Evolutionary conservation across 768 basidiomycete species (phyloP), one percentile per base, ranked within the genome.

Genomic region (Rhizopogon sp.): DNA sequence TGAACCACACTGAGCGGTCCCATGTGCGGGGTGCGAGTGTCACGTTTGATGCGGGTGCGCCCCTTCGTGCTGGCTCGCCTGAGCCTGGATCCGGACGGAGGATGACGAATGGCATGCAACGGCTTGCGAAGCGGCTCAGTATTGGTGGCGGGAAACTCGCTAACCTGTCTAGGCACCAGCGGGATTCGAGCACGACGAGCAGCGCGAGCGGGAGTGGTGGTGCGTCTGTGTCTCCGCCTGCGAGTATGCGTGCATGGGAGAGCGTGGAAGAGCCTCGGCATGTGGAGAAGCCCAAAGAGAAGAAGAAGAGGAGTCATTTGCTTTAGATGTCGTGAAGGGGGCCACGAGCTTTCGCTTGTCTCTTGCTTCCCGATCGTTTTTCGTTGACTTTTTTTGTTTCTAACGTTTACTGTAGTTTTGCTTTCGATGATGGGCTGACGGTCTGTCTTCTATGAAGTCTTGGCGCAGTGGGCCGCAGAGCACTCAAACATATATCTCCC

Each of bases 81-180:
- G 35, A 37, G 35, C 35, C 10, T 37, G 35, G 35, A 13, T 37
- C 78, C 29, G 82, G 87, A 59, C 63, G 82, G 82, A 35, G 90
- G 11, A 5, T 37, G 35, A 10, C 35, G 35, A 5, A 37, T 37
- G 35, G 35, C 10, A 37, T 37, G 76, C 88, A 90, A 67, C 80
- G 88, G 16, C 65, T 93, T 39, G 90, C 89, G 14, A 76, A 88
- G 56, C 76, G 82, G 58, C 84, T 93, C 53, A 90, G 89, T 9
- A 68, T 88, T 75, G 28, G 68, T 9, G 47, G 47, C 0, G 31
- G 35, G 14, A 11, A 14, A 3, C 35, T 73, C 39, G 62, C 67
- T 3, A 11, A 11, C 11, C 4, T 37, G 6, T 66, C 67, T 22
- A 58, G 61, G 41, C 33, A 71, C 43, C 66, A 63, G 40, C 62